Evolutionary conservation across 306 rosid genomes (phyloP), one percentile per base, ranked within the genome.

Genomic region (Trifolium dubium): DNA sequence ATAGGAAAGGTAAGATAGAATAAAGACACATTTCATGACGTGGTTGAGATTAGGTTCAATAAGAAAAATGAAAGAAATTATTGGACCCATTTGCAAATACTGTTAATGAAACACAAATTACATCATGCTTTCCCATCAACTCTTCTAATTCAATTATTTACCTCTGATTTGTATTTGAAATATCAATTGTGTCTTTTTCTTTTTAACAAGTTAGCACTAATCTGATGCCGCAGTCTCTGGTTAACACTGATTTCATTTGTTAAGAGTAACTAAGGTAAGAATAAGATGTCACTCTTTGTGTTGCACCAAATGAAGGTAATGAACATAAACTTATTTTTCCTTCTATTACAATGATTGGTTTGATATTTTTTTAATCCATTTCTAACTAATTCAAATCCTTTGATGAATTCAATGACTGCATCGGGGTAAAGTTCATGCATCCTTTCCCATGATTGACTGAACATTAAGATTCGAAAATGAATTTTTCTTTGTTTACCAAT

Each of bases 11-110:
- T 53, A 55, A 50, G 71, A n/a, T 67, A 37, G 66, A 68, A 76
- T 46, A 67, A 77, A 35, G 62, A 76, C 31, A 19, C 47, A 40
- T 29, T 72, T 72, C 28, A 76, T 54, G 62, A 55, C 59, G 69
- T 49, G 71, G 73, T 68, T 63, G 49, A 30, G 63, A 73, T 68
- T 69, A 76, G 74, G 35, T 62, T 18, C 62, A 67, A 70, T 12
- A 11, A 64, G 59, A 62, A 63, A 77, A 54, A 11, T 28, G 53
- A 56, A 50, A 29, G 64, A 59, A 66, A 71, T 68, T 68, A 59
- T 39, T 47, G 19, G 43, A 67, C 29, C 67, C n/a, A 14, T 65
- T 43, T 59, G 18, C 30, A 64, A 83, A 51, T 15, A 41, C 43
- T 17, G 59, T 51, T 15, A 49, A 17, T 47, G 54, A 64, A 78